These are phyloP conservation scores for Luffa acutangula DNA, from an alignment of 306 rosid genomes.

Conservation along the genomic window DNA sequence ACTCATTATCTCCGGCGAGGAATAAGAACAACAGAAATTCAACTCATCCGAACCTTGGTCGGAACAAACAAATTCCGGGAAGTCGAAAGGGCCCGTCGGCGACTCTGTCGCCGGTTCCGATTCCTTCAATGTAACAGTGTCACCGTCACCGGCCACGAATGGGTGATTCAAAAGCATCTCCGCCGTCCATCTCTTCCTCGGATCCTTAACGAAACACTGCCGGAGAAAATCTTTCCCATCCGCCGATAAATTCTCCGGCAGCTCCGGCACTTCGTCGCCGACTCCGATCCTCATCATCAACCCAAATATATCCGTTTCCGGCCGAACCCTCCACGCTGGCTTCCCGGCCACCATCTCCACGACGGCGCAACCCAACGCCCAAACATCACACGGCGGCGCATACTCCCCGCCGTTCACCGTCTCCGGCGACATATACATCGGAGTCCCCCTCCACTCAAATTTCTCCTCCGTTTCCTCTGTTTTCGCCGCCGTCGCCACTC, in stretches of 20 bases:
- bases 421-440: constrained; percentile 71
- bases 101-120: neutral
- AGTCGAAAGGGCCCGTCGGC: constrained; percentile 55
- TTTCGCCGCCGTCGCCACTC: constrained; percentile 9
- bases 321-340: constrained; percentile 34
- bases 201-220: constrained; percentile 60
- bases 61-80: constrained; percentile 32
- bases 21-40: neutral
- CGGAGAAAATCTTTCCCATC: constrained; percentile 50
- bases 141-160: constrained; percentile 19
- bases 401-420: constrained; percentile 43
- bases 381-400: constrained; percentile 49
- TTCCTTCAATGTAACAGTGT: constrained; percentile 14
- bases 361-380: constrained; percentile 79
- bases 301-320: constrained; percentile 23
- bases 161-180: constrained; percentile 68
- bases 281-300: constrained; percentile 52
- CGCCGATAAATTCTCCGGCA: constrained; percentile 43
- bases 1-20: neutral
- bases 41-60: neutral
- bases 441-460: constrained; percentile 56
- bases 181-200: constrained; percentile 54
- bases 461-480: neutral
- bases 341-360: constrained; percentile 63
- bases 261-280: constrained; percentile 38